Evolutionary conservation across 2,329 filamentous ascomycete species (phyloP), one percentile per base, ranked within the genome.

Genomic region (Sporothrix sp.): DNA sequence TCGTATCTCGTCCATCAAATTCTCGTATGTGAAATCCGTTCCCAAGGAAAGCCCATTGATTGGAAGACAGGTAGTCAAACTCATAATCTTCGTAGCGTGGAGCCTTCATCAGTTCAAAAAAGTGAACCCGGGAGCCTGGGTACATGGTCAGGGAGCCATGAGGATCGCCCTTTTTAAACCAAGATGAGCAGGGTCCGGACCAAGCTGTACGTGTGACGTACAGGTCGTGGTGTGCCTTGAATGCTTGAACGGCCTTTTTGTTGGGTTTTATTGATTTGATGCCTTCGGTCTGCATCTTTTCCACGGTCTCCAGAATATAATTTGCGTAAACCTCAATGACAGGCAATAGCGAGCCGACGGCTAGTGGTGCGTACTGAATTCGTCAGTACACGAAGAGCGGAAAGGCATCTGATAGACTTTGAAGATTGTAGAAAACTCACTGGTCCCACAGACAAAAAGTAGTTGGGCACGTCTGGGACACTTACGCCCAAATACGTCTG

Each of bases 151-250:
- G 14, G 1, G 23, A 20, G 9, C 61, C 61, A 13, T 59, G 54
- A 3, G 54, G 50, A 0, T 47, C 57, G 4, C 56, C 56, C 3
- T 52, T 54, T 44, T 62, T 63, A 36, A 55, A 63, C 59, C 58
- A 60, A 3, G 51, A 56, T 20, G 50, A 43, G 32, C 59, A 65
- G 4, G 57, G 46, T 36, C 58, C 60, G 33, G 58, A 53, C 53
- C 62, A 66, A 2, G 63, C 62, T 8, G 0, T 60, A 60, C 7
- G 62, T 9, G 48, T 40, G 63, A 62, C 46, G 51, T 66, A 62
- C 37, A 61, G 60, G 30, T 55, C 40, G 2, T 62, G 60, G 7
- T 58, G 60, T 49, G 60, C 62, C 8, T 59, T 54, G 9, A 54
- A 55, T 9, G 57, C 56, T 28, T 35, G 43, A 8, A 25, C 30